Conservation (phyloP, 371 early-diverging fungal genomes). For the Circinella minor region DNA sequence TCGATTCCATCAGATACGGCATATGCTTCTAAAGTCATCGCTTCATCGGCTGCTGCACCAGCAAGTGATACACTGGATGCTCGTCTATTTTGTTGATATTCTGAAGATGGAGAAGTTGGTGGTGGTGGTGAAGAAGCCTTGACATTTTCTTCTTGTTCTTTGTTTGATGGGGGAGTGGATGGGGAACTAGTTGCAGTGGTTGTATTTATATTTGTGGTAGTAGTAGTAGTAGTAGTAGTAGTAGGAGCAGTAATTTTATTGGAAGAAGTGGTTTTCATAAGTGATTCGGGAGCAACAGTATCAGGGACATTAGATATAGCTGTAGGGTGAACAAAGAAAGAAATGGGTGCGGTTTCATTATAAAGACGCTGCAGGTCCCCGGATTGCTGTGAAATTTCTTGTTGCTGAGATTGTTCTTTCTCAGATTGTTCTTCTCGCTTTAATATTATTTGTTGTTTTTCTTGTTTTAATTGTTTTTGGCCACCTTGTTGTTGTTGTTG, state of each 20-base stretch:
- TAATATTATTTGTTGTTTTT: neutral
- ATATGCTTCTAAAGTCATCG: constrained; percentile 28
- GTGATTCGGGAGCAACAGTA: constrained; percentile 28
- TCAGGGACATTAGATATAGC: constrained; percentile 18
- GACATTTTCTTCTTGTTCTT: neutral
- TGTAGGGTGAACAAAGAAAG: constrained; percentile 13
- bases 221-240: neutral
- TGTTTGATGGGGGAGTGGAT: no score
- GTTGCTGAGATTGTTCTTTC: neutral
- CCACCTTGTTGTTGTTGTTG: constrained; percentile 2
- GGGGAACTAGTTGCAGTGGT: neutral
- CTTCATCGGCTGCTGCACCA: constrained; percentile 15
- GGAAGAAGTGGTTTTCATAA: constrained; percentile 18
- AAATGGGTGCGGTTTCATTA: constrained; percentile 6
- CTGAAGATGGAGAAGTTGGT: neutral
- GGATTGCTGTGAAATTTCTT: constrained; percentile 9
- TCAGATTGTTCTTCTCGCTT: neutral
- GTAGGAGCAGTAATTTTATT: neutral
- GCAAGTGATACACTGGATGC: constrained; percentile 20
- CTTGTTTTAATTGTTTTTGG: neutral
- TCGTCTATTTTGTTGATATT: constrained; percentile 11
- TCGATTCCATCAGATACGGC: constrained; percentile 33
- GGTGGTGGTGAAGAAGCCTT: constrained; percentile 4
- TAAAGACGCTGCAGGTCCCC: constrained; percentile 11
- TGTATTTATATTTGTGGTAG: neutral